Base-by-base conservation (phyloP, 1,284 basidiomycete genomes). In the Kalmanozyma brasiliensis region DNA sequence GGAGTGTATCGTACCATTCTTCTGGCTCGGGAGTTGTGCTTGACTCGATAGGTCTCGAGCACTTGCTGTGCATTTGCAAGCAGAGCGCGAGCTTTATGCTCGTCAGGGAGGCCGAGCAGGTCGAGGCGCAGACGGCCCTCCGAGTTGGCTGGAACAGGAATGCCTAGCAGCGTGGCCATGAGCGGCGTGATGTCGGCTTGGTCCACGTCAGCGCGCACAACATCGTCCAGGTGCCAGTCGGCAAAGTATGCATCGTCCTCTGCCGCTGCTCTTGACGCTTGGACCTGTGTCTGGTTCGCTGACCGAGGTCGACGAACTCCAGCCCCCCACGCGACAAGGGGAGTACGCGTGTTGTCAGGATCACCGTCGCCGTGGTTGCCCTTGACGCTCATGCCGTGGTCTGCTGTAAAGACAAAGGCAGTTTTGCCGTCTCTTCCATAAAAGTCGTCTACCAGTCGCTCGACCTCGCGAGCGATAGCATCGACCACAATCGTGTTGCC, bases 331-430 rank as follows among this genome's bases (percentile, higher is more conserved):
- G 87, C 88, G n/a, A 94, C 85, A 16, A 93, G 84, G 16, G 92
- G 92, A 0, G 92, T 94, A 20, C 91, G 87, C 6, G 92, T 93
- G 72, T 90, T 93, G 80, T 94, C 91, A 0, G 91, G 92, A 72
- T 94, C 89, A 26, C 92, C 92, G 74, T 94, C 92, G 3, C 92
- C 92, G 65, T 94, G 92, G 76, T 93, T 94, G 23, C 92, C 92
- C 55, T 93, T 90, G 38, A 86, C 87, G 8, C 90, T 91, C 92
- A 94, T 94, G 6, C 92, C 92, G 78, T 94, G 92, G 79, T 94
- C 92, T 0, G 93, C 91, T 4, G 91, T 93, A 79, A 94, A 93
- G 36, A 94, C 83, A 75, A 87, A 94, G 35, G 88, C 88, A 0
- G 92, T 94, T 48, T 89, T 86, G 6, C 64, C 68, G 24, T 80